Evolutionary conservation across 2,329 filamentous ascomycete species (phyloP).

Genomic region (Plectosphaerella cucumerina): DNA sequence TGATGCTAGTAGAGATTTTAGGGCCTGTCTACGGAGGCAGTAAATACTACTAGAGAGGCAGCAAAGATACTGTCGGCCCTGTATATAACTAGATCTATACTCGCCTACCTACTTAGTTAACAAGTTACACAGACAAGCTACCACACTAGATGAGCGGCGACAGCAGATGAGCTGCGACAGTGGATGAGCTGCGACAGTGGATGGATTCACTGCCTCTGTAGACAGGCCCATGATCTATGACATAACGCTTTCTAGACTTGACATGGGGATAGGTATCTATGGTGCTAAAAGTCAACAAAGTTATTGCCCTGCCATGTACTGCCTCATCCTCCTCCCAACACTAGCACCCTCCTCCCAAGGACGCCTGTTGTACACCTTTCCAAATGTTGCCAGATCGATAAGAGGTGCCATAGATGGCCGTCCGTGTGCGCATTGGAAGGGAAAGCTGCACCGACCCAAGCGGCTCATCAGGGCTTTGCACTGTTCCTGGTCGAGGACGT

Average conservation of each 20-base stretch:
- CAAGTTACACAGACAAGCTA: too few relatives aligned
- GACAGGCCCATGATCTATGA: too few relatives aligned
- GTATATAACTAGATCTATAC: too few relatives aligned
- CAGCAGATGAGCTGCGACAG: too few relatives aligned
- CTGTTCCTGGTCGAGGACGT: conserved; percentile 52
- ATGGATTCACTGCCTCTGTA: too few relatives aligned
- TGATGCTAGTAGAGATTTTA: too few relatives aligned
- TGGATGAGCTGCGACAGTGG: too few relatives aligned
- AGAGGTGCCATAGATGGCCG: conserved; percentile 62
- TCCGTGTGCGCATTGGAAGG: conserved; percentile 82
- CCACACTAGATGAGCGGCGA: too few relatives aligned
- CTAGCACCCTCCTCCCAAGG: neutral
- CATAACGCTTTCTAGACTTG: neutral
- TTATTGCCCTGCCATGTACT: neutral
- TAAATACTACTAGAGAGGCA: too few relatives aligned
- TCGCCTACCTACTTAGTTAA: too few relatives aligned
- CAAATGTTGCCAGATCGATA: conserved; percentile 40
- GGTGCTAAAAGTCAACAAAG: neutral
- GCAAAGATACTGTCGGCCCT: too few relatives aligned
- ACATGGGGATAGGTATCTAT: neutral
- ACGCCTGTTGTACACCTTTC: neutral
- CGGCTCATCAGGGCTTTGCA: conserved; percentile 54
- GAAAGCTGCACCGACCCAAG: conserved; percentile 63
- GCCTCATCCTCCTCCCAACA: conserved; percentile 11
- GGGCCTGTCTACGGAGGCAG: too few relatives aligned